Evolutionary conservation across 306 rosid species (phyloP).

Genomic region (Vicia villosa): DNA sequence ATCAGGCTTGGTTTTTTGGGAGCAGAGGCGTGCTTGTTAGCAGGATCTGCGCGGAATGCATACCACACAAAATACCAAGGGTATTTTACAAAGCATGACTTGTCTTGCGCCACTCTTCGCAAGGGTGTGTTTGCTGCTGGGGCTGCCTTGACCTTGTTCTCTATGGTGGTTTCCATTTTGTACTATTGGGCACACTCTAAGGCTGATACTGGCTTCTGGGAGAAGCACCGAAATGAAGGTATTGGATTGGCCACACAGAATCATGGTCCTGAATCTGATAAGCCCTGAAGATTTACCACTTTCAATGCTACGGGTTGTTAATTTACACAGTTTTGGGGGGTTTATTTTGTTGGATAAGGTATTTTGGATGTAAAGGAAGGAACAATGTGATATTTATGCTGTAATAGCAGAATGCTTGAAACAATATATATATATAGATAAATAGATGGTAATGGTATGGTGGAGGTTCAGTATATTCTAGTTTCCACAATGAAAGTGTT

Average conservation of each 20-base stretch:
- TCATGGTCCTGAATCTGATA: slow-evolving; percentile 54
- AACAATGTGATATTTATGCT: slow-evolving; percentile 34
- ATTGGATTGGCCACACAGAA: slow-evolving; percentile 62
- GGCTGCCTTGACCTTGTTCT: slow-evolving; percentile 79
- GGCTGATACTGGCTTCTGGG: slow-evolving; percentile 97
- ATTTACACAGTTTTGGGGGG: slow-evolving; percentile 45
- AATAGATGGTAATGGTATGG: slow-evolving; percentile 27
- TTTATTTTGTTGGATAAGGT: slow-evolving; percentile 31
- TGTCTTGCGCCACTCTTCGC: slow-evolving; percentile 87
- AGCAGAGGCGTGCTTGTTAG: slow-evolving; percentile 90
- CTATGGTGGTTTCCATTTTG: slow-evolving; percentile 62
- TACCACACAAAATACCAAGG: slow-evolving; percentile 86
- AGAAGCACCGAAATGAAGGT: slow-evolving; percentile 81
- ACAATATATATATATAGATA: slow-evolving; percentile 4
- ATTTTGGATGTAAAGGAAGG: not conserved
- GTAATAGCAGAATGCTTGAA: slow-evolving; percentile 24
- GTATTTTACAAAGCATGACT: slow-evolving; percentile 25
- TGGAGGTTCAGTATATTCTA: slow-evolving; percentile 31
- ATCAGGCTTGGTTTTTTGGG: slow-evolving; percentile 79
- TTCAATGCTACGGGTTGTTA: slow-evolving; percentile 2
- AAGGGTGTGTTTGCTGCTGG: slow-evolving; percentile 97
- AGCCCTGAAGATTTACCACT: slow-evolving; percentile 43
- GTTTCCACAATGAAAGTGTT: slow-evolving; percentile 24
- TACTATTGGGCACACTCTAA: slow-evolving; percentile 85
- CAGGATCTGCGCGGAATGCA: slow-evolving; percentile 95